A percentile compares a stretch with the other conserved stretches of the same genome.
Evolutionary conservation across 2,329 filamentous ascomycete genomes (phyloP).

Genomic region (Pseudopyricularia cyperi): DNA sequence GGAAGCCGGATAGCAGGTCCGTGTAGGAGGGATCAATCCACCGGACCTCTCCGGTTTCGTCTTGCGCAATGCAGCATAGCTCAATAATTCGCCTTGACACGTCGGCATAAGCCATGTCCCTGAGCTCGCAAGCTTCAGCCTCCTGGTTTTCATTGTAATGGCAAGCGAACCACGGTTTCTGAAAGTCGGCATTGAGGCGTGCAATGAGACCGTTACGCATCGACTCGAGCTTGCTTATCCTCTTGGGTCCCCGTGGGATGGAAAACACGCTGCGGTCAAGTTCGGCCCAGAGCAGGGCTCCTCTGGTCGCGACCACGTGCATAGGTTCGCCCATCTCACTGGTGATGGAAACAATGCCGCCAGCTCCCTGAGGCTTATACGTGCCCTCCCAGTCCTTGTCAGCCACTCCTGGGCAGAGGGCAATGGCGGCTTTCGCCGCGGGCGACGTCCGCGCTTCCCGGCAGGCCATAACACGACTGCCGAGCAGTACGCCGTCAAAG

Average conservation of each 20-base stretch:
- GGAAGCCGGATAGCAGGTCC: constrained; percentile 82
- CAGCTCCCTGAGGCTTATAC: constrained; percentile 17
- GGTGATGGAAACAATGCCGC: constrained; percentile 88
- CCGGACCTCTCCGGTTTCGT: constrained; percentile 41
- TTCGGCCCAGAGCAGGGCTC: constrained; percentile 93
- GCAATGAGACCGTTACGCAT: constrained; percentile 84
- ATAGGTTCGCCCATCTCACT: constrained; percentile 99
- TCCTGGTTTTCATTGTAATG: constrained; percentile 62
- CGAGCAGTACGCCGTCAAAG: constrained; percentile 83
- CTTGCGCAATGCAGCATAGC: constrained; percentile 77
- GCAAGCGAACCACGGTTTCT: constrained; percentile 88
- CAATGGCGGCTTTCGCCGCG: constrained; percentile 80
- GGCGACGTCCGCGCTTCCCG: constrained; percentile 83
- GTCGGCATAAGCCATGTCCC: constrained; percentile 91
- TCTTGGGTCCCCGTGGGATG: constrained; percentile 84
- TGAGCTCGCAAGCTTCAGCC: constrained; percentile 42
- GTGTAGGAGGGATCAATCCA: constrained; percentile 85
- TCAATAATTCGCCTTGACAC: constrained; percentile 71
- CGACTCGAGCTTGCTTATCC: constrained; percentile 74
- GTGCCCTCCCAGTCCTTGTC: constrained; percentile 72
- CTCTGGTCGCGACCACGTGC: constrained; percentile 92
- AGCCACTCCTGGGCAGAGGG: constrained; percentile 69
- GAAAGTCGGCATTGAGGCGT: constrained; percentile 90
- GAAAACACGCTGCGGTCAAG: constrained; percentile 96
- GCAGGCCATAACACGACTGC: constrained; percentile 87